These are phyloP conservation scores for Allium cepa DNA, from an alignment of 106 monocot species.

Conservation along the genomic window DNA sequence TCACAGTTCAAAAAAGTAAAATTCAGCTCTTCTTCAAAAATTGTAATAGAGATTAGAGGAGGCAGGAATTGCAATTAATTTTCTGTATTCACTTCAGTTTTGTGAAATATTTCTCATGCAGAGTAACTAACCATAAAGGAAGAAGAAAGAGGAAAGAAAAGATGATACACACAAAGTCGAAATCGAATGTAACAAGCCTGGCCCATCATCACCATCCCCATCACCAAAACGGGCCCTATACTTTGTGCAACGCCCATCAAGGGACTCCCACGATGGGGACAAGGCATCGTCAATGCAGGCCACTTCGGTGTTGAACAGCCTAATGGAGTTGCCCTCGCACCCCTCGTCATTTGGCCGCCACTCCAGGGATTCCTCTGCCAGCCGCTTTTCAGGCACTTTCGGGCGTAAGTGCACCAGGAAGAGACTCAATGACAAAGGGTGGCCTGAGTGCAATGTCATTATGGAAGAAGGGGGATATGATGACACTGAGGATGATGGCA, in stretches of 20 bases:
- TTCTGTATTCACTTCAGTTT: no score
- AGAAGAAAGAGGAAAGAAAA: background rate
- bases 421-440: slow-evolving; percentile 56
- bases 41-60: no score
- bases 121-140: no score
- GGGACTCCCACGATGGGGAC: slow-evolving; percentile 83
- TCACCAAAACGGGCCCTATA: slow-evolving; percentile 72
- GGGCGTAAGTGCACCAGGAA: slow-evolving; percentile 49
- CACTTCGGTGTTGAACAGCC: slow-evolving; percentile 74
- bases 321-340: slow-evolving; percentile 62
- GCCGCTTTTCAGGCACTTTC: slow-evolving; percentile 83
- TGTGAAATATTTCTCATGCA: no score
- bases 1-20: no score
- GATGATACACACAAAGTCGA: slow-evolving; percentile 85
- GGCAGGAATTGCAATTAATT: no score
- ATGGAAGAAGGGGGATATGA: slow-evolving; percentile 70
- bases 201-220: slow-evolving; percentile 71
- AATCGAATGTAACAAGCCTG: slow-evolving; percentile 84
- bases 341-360: slow-evolving; percentile 71
- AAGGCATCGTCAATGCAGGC: slow-evolving; percentile 83
- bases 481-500: slow-evolving; percentile 44
- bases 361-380: slow-evolving; percentile 76
- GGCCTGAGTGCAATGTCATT: slow-evolving; percentile 83
- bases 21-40: no score
- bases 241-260: slow-evolving; percentile 85